Evolutionary conservation across 139 green algal species (phyloP).

Genomic region (Penium margaritaceum): DNA sequence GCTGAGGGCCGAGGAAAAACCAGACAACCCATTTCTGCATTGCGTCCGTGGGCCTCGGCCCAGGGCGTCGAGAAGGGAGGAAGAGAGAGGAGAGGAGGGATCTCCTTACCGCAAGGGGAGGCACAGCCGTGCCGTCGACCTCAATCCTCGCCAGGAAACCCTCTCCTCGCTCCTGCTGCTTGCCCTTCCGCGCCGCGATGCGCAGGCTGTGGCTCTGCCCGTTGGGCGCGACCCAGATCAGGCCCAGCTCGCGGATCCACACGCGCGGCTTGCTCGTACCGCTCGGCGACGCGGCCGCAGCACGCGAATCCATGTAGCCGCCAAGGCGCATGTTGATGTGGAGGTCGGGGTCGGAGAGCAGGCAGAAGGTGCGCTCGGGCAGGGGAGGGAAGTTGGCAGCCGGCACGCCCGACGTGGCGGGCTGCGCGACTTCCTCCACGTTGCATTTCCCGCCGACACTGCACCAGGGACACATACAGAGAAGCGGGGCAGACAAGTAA

Average conservation of each 20-base stretch:
- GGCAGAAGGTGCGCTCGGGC: slow-evolving; percentile 26
- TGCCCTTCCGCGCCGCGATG: background rate
- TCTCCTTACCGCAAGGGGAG: slow-evolving; percentile 11
- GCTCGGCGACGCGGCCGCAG: background rate
- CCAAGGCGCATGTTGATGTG: slow-evolving; percentile 45
- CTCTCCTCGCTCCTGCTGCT: slow-evolving; percentile 11
- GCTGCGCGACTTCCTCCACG: background rate
- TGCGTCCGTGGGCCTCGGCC: too few species aligned
- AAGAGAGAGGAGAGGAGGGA: too few species aligned
- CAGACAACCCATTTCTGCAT: too few species aligned
- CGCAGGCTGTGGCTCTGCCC: background rate
- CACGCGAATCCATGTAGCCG: slow-evolving; percentile 14
- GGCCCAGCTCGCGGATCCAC: slow-evolving; percentile 5
- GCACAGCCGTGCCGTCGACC: slow-evolving; percentile 22
- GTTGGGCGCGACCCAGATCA: background rate
- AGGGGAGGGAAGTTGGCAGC: background rate
- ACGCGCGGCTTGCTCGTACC: background rate
- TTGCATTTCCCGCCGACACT: slow-evolving; percentile 1
- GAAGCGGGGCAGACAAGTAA: background rate
- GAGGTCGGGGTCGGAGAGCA: slow-evolving; percentile 24
- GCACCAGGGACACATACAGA: background rate
- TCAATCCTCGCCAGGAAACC: slow-evolving; percentile 17
- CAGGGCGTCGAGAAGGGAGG: too few species aligned
- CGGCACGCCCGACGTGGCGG: background rate
- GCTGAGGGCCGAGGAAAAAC: too few species aligned